Evolutionary conservation across 2,329 filamentous ascomycete species (phyloP).

Genomic region (Aspergillus brasiliensis): DNA sequence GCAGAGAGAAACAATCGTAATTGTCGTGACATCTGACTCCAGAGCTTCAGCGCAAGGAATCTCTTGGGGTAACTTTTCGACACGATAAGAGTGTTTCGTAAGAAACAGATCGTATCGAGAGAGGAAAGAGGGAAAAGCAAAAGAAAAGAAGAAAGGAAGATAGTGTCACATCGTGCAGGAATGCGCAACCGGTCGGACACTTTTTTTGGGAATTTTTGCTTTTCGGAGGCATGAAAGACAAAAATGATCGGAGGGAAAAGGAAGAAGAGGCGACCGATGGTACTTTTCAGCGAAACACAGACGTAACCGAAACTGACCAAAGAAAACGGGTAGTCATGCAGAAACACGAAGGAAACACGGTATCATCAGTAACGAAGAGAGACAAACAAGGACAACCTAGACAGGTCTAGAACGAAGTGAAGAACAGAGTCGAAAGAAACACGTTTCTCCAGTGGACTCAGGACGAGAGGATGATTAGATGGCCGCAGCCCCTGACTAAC

Average conservation of each 20-base stretch:
- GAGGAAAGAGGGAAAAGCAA: conserved; percentile 3
- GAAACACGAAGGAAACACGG: conserved; percentile 28
- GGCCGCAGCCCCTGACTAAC: conserved; percentile 5
- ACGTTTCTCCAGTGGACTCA: background rate
- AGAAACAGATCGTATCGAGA: conserved; percentile 22
- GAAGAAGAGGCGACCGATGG: conserved; percentile 30
- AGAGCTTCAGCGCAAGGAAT: conserved; percentile 18
- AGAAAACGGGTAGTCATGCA: conserved; percentile 31
- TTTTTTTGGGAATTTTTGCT: conserved; percentile 34
- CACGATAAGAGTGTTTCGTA: conserved; percentile 17
- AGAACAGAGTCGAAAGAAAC: conserved; percentile 18
- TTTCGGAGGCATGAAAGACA: conserved; percentile 1
- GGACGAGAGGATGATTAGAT: no score
- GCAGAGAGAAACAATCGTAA: conserved; percentile 41
- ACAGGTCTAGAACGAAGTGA: conserved; percentile 21
- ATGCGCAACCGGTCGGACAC: conserved; percentile 28
- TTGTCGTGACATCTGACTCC: conserved; percentile 38
- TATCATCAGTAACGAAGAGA: conserved; percentile 32
- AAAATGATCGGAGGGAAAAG: conserved; percentile 25
- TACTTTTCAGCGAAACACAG: conserved; percentile 34
- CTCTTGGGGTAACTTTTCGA: conserved; percentile 19
- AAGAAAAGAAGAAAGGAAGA: conserved; percentile 10
- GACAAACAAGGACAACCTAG: conserved; percentile 29
- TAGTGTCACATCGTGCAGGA: conserved; percentile 20
- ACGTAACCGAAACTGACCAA: conserved; percentile 38